Base-by-base conservation (phyloP, 2,329 filamentous ascomycete genomes). In the Aspergillus cejpii region DNA sequence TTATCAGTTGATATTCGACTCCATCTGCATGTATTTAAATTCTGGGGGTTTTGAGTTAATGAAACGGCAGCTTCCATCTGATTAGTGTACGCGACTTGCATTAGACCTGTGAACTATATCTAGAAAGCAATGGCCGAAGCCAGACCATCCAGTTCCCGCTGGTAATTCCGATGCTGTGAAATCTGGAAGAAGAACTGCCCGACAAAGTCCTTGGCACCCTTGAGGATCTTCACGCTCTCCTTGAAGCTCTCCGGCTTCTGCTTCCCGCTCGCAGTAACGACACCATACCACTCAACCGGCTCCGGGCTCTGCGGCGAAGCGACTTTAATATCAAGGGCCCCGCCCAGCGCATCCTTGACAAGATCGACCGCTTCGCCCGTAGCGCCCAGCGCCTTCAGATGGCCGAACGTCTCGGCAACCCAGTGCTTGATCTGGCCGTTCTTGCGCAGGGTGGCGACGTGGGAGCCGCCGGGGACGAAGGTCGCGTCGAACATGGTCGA, bases 401-500 rank as follows among this genome's bases (percentile, higher is more conserved):
- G 31, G 17, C 31, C 86, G 52, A 90, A 92, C 0, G 86, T 83
- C 65, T 92, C 87, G 2, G 84, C 78, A 2, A 91, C 69, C 79
- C 84, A 91, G 68, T 90, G 84, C 6, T 86, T 64, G 0, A 84
- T 85, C 12, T 85, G 80, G 0, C 87, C 86, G 51, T 77, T 87
- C 71, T 82, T 81, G 43, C 75, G 69, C 0, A 92, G 75, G 0
- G 78, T 78, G 31, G 74, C 67, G 17, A 86, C 68, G 1, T 81
- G 73, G 0, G 75, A 71, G 1, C 87, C 87, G 1, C 85, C 85
- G 1, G 86, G 86, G 2, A 94, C 70, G 58, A 88, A 89, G 21
- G 90, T 60, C 0, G 85, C 82, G 60, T 92, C 87, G 51, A 91
- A 91, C 74, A 92, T 80, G 27, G 83, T 69, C 3, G 82, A 87